A percentile compares a stretch with the other conserved stretches of the same genome.
Evolutionary conservation across 306 rosid genomes (phyloP).

Genomic region (Acacia acuminata): DNA sequence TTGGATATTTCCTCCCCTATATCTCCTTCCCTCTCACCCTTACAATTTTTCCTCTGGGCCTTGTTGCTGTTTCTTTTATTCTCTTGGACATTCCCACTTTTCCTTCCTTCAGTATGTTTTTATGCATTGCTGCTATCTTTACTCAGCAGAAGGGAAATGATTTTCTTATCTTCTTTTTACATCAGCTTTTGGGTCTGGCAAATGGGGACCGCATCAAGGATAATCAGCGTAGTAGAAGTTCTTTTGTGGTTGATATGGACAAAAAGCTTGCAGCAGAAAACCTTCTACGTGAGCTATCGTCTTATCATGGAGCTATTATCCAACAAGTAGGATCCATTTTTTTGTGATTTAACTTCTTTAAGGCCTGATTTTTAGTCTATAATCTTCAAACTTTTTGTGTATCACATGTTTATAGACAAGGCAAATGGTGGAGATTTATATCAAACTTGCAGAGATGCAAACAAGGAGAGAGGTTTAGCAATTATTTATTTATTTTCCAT

Average conservation of each 20-base stretch:
- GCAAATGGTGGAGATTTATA: constrained; percentile 96
- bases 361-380: constrained; percentile 13
- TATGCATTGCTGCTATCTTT: constrained; percentile 25
- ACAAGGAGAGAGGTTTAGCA: constrained; percentile 76
- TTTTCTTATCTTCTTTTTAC: constrained; percentile 2
- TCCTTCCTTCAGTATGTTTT: neutral
- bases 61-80: neutral
- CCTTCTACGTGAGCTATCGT: constrained; percentile 68
- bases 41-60: neutral
- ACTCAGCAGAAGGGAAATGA: neutral
- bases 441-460: constrained; percentile 94
- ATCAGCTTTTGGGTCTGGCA: constrained; percentile 83
- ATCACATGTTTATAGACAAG: constrained; percentile 55
- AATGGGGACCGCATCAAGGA: constrained; percentile 95
- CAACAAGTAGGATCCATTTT: constrained; percentile 55
- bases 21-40: neutral
- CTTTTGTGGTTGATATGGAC: constrained; percentile 93
- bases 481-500: constrained; percentile 29
- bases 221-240: constrained; percentile 80
- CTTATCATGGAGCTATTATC: constrained; percentile 71
- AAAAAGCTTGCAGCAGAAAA: constrained; percentile 91
- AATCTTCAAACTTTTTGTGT: constrained; percentile 12
- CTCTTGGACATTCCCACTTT: neutral
- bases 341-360: neutral
- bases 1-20: neutral